A percentile compares a stretch with the other conserved stretches of the same genome.
Conservation (phyloP, 495 filamentous ascomycete genomes). For the Sordaria brevicollis region DNA sequence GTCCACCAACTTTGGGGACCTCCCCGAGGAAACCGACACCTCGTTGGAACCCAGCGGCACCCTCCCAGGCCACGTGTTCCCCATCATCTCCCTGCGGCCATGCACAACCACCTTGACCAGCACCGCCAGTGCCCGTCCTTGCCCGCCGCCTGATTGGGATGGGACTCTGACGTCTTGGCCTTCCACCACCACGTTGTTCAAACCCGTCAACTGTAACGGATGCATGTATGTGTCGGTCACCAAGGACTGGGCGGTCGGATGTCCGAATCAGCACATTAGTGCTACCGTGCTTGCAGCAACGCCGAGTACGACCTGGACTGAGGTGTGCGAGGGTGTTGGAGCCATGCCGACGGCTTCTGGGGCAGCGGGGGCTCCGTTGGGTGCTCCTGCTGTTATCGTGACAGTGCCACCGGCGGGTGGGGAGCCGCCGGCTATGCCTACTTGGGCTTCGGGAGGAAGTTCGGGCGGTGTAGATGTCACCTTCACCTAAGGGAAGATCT, state of each 20-base stretch:
- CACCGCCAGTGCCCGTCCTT: constrained; percentile 2
- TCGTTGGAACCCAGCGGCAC: neutral
- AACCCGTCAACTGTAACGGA: constrained; percentile 21
- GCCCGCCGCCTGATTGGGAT: constrained; percentile 12
- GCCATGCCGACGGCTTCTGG: neutral
- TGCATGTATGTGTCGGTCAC: constrained; percentile 13
- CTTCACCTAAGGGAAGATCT: no score
- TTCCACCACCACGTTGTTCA: constrained; percentile 13
- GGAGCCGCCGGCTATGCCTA: neutral
- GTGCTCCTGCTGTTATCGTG: no score
- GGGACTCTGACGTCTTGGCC: constrained; percentile 17
- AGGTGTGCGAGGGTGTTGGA: constrained; percentile 7
- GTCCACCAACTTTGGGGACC: neutral
- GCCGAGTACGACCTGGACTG: constrained; percentile 18
- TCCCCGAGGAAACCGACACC: neutral
- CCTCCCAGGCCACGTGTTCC: neutral
- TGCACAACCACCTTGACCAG: constrained; percentile 20
- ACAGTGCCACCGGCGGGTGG: neutral
- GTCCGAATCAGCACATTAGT: constrained; percentile 18
- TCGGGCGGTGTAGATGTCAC: neutral
- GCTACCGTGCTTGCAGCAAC: constrained; percentile 3
- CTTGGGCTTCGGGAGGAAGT: neutral
- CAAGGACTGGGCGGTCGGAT: constrained; percentile 8
- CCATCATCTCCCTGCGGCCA: neutral
- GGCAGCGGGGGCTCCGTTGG: neutral